phyloP scores from a whole-genome alignment of 768 basidiomycete species.

The Serpula lacrymans region DNA sequence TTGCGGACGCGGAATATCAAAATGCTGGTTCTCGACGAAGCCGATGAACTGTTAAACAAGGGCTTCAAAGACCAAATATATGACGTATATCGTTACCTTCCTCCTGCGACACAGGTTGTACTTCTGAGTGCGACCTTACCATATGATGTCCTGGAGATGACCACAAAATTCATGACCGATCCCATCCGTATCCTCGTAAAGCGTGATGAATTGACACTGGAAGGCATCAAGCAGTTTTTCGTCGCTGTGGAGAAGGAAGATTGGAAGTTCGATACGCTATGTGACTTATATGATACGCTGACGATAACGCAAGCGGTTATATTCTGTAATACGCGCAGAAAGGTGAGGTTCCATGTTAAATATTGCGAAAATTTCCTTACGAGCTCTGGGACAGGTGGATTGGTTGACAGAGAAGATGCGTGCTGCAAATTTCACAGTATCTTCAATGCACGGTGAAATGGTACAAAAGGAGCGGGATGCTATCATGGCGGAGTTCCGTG shows the following conservation, averaged over 20 bases:
- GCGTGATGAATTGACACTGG: conserved; percentile 97
- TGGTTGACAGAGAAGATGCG: conserved; percentile 99
- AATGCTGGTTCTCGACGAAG: conserved; percentile 93
- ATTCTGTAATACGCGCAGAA: conserved; percentile 97
- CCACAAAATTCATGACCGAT: conserved; percentile 99
- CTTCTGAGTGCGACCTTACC: conserved; percentile 94
- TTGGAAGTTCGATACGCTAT: conserved; percentile 98
- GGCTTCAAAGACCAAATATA: conserved; percentile 99
- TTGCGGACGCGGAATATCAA: conserved; percentile 96
- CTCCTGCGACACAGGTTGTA: conserved; percentile 96
- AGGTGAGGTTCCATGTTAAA: conserved; percentile 47
- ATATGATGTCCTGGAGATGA: conserved; percentile 97
- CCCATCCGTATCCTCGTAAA: conserved; percentile 98
- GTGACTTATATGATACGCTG: conserved; percentile 95
- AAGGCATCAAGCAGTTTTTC: conserved; percentile 96
- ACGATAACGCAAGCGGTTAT: conserved; percentile 99
- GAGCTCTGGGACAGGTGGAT: conserved; percentile 82
- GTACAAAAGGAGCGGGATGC: conserved; percentile 92
- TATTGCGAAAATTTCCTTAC: conserved; percentile 11
- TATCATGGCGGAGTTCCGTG: conserved; percentile 96
- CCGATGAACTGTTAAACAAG: conserved; percentile 94
- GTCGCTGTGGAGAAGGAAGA: conserved; percentile 99
- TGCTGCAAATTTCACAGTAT: conserved; percentile 97
- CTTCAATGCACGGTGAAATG: conserved; percentile 96
- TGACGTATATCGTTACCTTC: conserved; percentile 96